phyloP scores from a whole-genome alignment of 148 eudicot genomes.

The Rheum nobile region DNA sequence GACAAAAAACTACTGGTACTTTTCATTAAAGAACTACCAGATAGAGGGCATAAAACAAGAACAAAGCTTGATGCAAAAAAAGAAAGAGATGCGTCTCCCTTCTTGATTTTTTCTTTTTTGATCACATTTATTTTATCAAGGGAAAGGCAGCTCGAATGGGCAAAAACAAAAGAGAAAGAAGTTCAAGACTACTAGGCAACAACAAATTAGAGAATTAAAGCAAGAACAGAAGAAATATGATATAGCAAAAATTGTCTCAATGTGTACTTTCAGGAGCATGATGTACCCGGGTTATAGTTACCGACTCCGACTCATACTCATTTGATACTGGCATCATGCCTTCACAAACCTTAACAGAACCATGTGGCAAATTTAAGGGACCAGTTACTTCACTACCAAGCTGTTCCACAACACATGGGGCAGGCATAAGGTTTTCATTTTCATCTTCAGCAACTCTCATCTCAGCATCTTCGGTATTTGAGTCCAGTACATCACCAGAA shows the following conservation, averaged over 20 bases:
- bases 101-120: background rate
- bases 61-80: too few species aligned
- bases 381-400: constrained; percentile 39
- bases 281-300: constrained; percentile 94
- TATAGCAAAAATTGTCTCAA: constrained; percentile 51
- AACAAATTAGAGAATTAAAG: background rate
- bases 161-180: background rate
- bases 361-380: constrained; percentile 36
- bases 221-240: constrained; percentile 9
- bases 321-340: constrained; percentile 49
- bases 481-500: background rate
- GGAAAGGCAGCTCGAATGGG: constrained; percentile 4
- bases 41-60: background rate
- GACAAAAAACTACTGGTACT: background rate
- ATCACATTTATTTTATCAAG: constrained; percentile 4
- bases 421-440: constrained; percentile 8
- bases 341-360: constrained; percentile 57
- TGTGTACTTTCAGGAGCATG: constrained; percentile 92
- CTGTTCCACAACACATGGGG: constrained; percentile 18
- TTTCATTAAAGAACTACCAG: background rate
- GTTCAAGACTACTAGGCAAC: constrained; percentile 7
- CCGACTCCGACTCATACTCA: constrained; percentile 54
- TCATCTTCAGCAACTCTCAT: constrained; percentile 14
- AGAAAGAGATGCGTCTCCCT: constrained; percentile 2
- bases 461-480: constrained; percentile 9